Conservation (phyloP, 2,329 filamentous ascomycete genomes). For the Escovopsis sp. region DNA sequence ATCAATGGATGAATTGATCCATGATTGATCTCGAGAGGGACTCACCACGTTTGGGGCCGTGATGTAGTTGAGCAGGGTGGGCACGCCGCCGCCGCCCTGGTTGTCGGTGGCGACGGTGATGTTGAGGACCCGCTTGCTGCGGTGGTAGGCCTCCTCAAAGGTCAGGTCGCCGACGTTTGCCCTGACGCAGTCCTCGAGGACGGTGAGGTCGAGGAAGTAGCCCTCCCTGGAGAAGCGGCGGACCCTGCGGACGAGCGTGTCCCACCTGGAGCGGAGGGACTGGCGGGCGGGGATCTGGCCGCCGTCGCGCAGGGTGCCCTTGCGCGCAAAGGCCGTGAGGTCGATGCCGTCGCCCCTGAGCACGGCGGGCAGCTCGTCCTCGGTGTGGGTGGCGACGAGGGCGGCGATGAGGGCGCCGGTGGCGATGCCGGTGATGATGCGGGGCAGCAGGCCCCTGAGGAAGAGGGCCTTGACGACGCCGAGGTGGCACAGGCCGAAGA, state of each 20-base stretch:
- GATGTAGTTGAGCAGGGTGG: conserved; percentile 78
- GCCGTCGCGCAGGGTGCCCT: conserved; percentile 13
- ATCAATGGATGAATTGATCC: too few species aligned
- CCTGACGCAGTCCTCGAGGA: conserved; percentile 71
- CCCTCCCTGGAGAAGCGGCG: conserved; percentile 59
- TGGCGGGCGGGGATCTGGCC: conserved; percentile 20
- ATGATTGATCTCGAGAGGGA: conserved; percentile 11
- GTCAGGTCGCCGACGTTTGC: conserved; percentile 80
- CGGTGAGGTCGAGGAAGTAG: conserved; percentile 68
- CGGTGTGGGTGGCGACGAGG: conserved; percentile 72
- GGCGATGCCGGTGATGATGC: conserved; percentile 82
- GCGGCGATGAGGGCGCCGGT: conserved; percentile 84
- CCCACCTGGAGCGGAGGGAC: conserved; percentile 29
- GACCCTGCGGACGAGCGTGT: conserved; percentile 51
- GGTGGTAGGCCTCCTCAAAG: conserved; percentile 81
- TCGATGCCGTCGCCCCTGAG: conserved; percentile 70
- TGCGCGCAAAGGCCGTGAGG: conserved; percentile 56
- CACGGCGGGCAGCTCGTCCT: conserved; percentile 67
- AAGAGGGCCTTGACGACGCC: conserved; percentile 83
- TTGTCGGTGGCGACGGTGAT: conserved; percentile 74
- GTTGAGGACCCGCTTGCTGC: conserved; percentile 76
- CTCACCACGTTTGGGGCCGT: conserved; percentile 84
- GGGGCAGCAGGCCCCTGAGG: conserved; percentile 63
- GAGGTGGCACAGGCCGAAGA: conserved; percentile 81
- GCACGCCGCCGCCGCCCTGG: conserved; percentile 53